These are phyloP conservation scores for Leucocoprinus sp. DNA, from an alignment of 768 basidiomycete species.

Conservation along the genomic window DNA sequence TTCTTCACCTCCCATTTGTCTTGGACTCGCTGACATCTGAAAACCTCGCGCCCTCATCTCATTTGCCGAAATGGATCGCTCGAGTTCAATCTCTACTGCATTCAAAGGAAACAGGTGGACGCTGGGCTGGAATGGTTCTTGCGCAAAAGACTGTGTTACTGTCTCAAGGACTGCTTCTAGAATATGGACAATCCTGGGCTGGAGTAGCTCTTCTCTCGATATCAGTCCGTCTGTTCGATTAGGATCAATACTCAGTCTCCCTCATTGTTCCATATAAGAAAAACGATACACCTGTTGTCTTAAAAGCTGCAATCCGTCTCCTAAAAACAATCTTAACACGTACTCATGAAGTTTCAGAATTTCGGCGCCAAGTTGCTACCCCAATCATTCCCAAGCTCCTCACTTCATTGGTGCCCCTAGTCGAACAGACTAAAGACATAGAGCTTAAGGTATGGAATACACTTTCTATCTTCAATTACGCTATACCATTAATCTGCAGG, in stretches of 20 bases:
- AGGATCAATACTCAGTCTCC: constrained; percentile 13
- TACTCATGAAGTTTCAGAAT: constrained; percentile 60
- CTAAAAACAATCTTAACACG: constrained; percentile 51
- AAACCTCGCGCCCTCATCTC: constrained; percentile 50
- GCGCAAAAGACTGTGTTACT: constrained; percentile 57
- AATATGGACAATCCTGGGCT: constrained; percentile 69
- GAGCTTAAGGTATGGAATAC: constrained; percentile 46
- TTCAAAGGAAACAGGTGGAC: constrained; percentile 66
- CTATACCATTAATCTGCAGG: constrained; percentile 23
- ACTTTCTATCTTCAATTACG: not conserved
- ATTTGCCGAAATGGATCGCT: constrained; percentile 69
- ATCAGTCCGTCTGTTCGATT: constrained; percentile 47
- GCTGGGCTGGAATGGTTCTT: constrained; percentile 75
- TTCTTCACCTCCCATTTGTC: constrained; percentile 50
- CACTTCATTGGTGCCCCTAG: constrained; percentile 44
- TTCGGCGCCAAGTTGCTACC: constrained; percentile 68
- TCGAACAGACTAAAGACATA: constrained; percentile 39
- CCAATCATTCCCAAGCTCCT: constrained; percentile 72
- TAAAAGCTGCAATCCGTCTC: constrained; percentile 61
- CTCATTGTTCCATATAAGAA: constrained; percentile 39
- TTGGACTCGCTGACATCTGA: constrained; percentile 46
- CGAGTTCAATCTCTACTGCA: constrained; percentile 68
- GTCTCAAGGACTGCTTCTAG: constrained; percentile 55
- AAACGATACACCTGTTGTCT: constrained; percentile 51
- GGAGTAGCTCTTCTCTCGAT: constrained; percentile 54